These are phyloP conservation scores for Luvunga scandens DNA, from an alignment of 345 rosid species.

Conservation along the genomic window DNA sequence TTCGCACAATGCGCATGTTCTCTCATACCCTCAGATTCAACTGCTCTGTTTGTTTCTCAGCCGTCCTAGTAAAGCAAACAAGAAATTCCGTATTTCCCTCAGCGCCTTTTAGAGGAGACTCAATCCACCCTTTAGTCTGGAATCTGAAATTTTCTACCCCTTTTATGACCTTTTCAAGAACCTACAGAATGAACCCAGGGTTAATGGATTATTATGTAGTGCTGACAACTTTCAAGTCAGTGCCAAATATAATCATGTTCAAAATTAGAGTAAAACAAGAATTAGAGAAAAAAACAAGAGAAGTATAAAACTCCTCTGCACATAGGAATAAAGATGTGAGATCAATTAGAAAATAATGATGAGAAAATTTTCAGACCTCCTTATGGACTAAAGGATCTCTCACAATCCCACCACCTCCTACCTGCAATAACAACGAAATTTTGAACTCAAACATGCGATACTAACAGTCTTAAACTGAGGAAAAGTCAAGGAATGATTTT, in stretches of 20 bases:
- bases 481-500: not conserved
- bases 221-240: not conserved
- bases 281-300: not conserved
- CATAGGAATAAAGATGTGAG: not conserved
- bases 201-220: not conserved
- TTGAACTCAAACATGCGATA: not conserved
- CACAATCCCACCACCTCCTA: constrained; percentile 92
- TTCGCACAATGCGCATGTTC: not conserved
- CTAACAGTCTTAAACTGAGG: not conserved
- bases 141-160: constrained; percentile 80
- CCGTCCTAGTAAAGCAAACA: constrained; percentile 52
- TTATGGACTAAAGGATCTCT: constrained; percentile 87
- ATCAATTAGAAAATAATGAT: not conserved
- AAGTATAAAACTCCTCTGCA: not conserved
- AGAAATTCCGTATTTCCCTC: constrained; percentile 93
- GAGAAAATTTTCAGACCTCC: constrained; percentile 49
- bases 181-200: constrained; percentile 34
- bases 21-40: not conserved
- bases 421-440: constrained; percentile 39
- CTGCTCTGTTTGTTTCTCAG: constrained; percentile 26
- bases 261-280: not conserved
- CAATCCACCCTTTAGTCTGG: constrained; percentile 69
- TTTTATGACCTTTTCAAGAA: constrained; percentile 67
- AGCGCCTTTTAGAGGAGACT: constrained; percentile 89
- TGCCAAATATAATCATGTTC: not conserved